phyloP scores from a whole-genome alignment of 2,329 filamentous ascomycete species.

The Calcarisporium arbuscula region DNA sequence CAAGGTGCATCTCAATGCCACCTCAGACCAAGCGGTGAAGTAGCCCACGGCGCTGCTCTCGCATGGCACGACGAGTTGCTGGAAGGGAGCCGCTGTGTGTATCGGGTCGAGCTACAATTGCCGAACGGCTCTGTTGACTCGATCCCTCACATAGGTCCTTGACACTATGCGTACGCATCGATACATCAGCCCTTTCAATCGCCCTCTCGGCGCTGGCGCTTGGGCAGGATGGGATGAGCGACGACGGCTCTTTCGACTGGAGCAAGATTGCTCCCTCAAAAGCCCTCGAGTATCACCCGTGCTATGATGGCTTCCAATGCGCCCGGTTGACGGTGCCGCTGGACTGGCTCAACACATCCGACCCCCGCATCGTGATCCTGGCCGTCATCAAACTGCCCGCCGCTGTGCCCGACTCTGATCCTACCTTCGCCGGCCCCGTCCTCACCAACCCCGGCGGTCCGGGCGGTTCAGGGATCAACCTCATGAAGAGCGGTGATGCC shows the following conservation, averaged over 20 bases:
- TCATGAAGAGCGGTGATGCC: slow-evolving; percentile 18
- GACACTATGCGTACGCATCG: no score
- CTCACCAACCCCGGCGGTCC: slow-evolving; percentile 40
- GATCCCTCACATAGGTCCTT: no score
- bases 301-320: slow-evolving; percentile 32
- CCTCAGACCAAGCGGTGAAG: no score
- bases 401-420: slow-evolving; percentile 26
- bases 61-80: no score
- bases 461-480: slow-evolving; percentile 30
- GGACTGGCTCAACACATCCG: slow-evolving; percentile 28
- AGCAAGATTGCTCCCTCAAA: slow-evolving; percentile 22
- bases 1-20: no score
- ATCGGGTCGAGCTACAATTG: no score
- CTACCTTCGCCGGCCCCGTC: slow-evolving; percentile 33
- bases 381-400: slow-evolving; percentile 35
- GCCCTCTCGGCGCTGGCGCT: no score
- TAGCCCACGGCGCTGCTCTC: no score
- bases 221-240: no score
- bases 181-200: no score
- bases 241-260: slow-evolving; percentile 38
- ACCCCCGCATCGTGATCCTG: slow-evolving; percentile 25
- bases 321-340: slow-evolving; percentile 36
- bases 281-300: slow-evolving; percentile 30
- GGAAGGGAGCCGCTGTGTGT: no score
- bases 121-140: no score